Evolutionary conservation across 805 yeast genomes (phyloP), one percentile per base, ranked within the genome.

Genomic region (Komagataella pseudopastoris): DNA sequence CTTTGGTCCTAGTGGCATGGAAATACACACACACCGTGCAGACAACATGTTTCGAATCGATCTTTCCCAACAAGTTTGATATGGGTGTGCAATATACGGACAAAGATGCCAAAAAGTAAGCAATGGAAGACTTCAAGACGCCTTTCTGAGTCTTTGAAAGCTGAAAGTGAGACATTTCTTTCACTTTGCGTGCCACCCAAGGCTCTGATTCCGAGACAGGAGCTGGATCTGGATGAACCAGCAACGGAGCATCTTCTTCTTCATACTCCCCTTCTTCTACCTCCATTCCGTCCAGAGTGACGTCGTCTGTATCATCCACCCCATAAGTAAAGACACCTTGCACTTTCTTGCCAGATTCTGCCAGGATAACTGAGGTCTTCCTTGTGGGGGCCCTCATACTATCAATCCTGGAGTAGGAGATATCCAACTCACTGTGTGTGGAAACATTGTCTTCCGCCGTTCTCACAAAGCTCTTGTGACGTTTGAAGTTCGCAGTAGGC

Each of bases 1-100:
- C 96, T 52, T 78, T 76, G 0, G 93, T 75, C 49, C 95, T 65
- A 1, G 90, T 76, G 0, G 95, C 88, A 60, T 87, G 93, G 69
- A 88, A 87, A 63, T 88, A 88, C 2, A 87, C 93, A 1, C 87
- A 84, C 7, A 83, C 83, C 0, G 95, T 88, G 44, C 95, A 88
- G 2, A 84, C 81, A 56, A 85, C 75, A 68, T 87, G 96, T 62
- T 87, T 87, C 8, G 85, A 79, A 64, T 85, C 90, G 23, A 85
- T 73, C 43, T 66, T 62, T 0, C 95, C 95, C 46, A 85, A 61
- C 2, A 79, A 54, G 16, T 63, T 58, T 8, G 81, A 72, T 48
- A 81, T 66, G 0, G 75, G 67, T 1, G 72, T 59, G 57, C 72
- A 73, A 62, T 83, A 85, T 16, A 87, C 93, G 1, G 82, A 86